Percentiles rank a stretch among this genome's conserved stretches.
Conservation (phyloP, 768 basidiomycete genomes). For the Phanerochaete carnosa region DNA sequence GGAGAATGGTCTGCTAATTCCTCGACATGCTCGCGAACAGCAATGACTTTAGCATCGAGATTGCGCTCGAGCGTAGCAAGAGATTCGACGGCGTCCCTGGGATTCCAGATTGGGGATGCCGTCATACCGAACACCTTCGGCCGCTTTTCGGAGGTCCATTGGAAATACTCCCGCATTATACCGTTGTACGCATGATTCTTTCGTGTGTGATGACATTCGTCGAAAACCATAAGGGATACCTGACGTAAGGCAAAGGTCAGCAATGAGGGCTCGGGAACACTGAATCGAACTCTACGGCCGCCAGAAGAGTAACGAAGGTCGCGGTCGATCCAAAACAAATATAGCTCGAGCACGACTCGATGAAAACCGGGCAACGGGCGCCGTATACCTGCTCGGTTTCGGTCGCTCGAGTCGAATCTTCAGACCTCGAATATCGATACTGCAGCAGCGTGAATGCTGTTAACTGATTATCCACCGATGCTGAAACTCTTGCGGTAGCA, state of each 20-base stretch:
- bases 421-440: neutral
- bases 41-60: conserved; percentile 70
- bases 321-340: too few species aligned
- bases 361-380: too few species aligned
- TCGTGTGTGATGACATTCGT: conserved; percentile 55
- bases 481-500: neutral
- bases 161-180: conserved; percentile 57
- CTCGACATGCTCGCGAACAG: conserved; percentile 64
- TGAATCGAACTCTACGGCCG: too few species aligned
- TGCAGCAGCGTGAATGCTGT: neutral
- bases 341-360: too few species aligned
- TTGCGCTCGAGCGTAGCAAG: conserved; percentile 64
- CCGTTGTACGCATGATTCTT: conserved; percentile 57
- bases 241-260: conserved; percentile 15
- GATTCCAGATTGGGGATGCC: conserved; percentile 85
- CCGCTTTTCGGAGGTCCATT: conserved; percentile 37
- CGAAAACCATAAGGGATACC: conserved; percentile 56
- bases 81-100: conserved; percentile 62
- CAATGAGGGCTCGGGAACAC: neutral
- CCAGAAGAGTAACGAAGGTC: too few species aligned
- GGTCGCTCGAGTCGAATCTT: neutral
- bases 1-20: conserved; percentile 65
- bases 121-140: conserved; percentile 94
- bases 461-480: neutral
- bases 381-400: too few species aligned